Conservation (phyloP, 805 yeast species). For the Starmerella vaccinii region DNA sequence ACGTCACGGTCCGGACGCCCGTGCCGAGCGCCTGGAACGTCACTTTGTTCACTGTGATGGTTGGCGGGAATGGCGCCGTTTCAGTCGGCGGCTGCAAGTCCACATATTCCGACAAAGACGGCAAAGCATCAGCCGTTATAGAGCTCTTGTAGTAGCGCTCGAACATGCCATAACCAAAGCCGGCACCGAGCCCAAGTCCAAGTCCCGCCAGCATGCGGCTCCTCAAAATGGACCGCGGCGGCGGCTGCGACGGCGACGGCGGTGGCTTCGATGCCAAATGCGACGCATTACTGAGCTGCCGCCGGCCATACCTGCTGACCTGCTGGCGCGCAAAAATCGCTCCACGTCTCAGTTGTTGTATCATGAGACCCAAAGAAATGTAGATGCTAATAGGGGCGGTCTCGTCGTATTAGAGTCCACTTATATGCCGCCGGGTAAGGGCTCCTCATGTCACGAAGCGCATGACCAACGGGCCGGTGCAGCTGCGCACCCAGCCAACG, state of each 20-base stretch:
- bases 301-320: slow-evolving; percentile 1
- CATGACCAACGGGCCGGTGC: too few relatives aligned
- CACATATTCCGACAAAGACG: background rate
- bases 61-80: slow-evolving; percentile 30
- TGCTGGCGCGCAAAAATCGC: slow-evolving; percentile 1
- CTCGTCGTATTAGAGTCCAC: background rate
- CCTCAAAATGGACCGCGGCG: slow-evolving; percentile 1
- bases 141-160: background rate
- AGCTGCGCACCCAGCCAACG: too few relatives aligned
- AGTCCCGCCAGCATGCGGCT: slow-evolving; percentile 8
- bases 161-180: slow-evolving; percentile 4
- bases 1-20: slow-evolving; percentile 78
- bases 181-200: slow-evolving; percentile 7
- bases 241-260: background rate
- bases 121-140: slow-evolving; percentile 2
- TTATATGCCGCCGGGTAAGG: background rate
- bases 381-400: background rate
- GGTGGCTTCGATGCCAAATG: background rate
- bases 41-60: slow-evolving; percentile 22
- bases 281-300: background rate
- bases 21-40: slow-evolving; percentile 56
- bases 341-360: background rate
- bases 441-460: background rate
- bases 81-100: slow-evolving; percentile 31
- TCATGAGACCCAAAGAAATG: background rate